These are phyloP conservation scores for Phytopythium helicoides DNA, from an alignment of 352 stramenopile species.

Conservation along the genomic window DNA sequence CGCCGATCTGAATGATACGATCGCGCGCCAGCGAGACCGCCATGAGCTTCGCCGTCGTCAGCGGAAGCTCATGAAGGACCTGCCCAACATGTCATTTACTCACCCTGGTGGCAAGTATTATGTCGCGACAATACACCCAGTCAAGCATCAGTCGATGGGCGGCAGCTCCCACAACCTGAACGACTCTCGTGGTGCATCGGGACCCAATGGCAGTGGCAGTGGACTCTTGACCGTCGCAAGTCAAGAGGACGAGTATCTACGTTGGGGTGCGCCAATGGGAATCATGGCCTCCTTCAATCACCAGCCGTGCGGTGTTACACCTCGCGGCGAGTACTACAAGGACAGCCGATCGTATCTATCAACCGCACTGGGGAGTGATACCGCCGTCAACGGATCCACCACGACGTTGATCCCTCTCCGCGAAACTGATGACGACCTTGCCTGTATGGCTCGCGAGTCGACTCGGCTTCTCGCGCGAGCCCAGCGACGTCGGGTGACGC, in stretches of 20 bases:
- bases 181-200: background rate
- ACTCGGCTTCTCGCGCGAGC: constrained; percentile 58
- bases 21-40: constrained; percentile 45
- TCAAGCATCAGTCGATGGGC: constrained; percentile 23
- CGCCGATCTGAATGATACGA: constrained; percentile 31
- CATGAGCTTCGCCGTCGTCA: constrained; percentile 45
- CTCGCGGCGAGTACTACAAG: constrained; percentile 70
- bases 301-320: constrained; percentile 52
- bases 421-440: constrained; percentile 59
- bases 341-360: constrained; percentile 74
- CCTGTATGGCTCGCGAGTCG: constrained; percentile 69
- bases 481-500: constrained; percentile 46
- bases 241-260: constrained; percentile 34
- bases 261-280: constrained; percentile 63
- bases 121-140: constrained; percentile 43
- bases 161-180: background rate
- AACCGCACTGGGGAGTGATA: too few relatives aligned
- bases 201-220: constrained; percentile 20
- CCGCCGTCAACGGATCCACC: too few relatives aligned
- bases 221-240: constrained; percentile 18
- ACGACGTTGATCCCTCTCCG: constrained; percentile 67
- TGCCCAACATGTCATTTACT: constrained; percentile 80
- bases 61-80: constrained; percentile 55
- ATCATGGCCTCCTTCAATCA: constrained; percentile 56
- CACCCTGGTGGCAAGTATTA: constrained; percentile 56